phyloP scores from a whole-genome alignment of 148 eudicot species.

The Agrostemma githago region DNA sequence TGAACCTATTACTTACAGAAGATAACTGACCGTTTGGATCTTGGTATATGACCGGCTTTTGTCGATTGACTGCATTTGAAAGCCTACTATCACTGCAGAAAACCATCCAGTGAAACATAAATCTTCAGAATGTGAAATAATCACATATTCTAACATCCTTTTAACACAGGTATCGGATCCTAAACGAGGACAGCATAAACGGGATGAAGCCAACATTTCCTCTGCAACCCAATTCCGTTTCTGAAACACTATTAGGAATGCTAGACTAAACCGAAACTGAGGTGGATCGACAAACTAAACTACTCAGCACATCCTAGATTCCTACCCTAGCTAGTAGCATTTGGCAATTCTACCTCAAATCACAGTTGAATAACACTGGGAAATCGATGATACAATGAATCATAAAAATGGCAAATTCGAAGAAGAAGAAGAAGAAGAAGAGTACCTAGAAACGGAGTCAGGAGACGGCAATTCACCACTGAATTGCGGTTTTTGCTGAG shows the following conservation, averaged over 20 bases:
- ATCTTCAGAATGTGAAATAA: not conserved
- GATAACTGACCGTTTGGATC: conserved; percentile 46
- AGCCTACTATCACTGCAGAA: conserved; percentile 65
- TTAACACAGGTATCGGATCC: too few relatives aligned
- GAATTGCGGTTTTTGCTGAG: conserved; percentile 33
- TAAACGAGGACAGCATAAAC: too few relatives aligned
- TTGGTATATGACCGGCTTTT: conserved; percentile 56
- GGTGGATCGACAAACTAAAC: conserved; percentile 19
- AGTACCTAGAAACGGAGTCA: conserved; percentile 82
- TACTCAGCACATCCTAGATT: conserved; percentile 10
- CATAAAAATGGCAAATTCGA: not conserved
- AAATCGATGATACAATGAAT: not conserved
- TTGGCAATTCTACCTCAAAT: not conserved
- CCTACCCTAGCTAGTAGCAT: not conserved
- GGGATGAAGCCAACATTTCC: too few relatives aligned
- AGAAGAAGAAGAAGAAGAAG: not conserved
- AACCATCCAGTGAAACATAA: too few relatives aligned
- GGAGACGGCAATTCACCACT: conserved; percentile 63
- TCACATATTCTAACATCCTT: not conserved
- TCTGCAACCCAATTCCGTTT: not conserved
- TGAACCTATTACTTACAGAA: conserved; percentile 38
- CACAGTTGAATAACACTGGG: not conserved
- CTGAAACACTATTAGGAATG: too few relatives aligned
- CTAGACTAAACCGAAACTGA: too few relatives aligned
- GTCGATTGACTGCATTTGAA: conserved; percentile 49